These are phyloP conservation scores for Linanthus parryae DNA, from an alignment of 148 eudicot species.

Conservation along the genomic window DNA sequence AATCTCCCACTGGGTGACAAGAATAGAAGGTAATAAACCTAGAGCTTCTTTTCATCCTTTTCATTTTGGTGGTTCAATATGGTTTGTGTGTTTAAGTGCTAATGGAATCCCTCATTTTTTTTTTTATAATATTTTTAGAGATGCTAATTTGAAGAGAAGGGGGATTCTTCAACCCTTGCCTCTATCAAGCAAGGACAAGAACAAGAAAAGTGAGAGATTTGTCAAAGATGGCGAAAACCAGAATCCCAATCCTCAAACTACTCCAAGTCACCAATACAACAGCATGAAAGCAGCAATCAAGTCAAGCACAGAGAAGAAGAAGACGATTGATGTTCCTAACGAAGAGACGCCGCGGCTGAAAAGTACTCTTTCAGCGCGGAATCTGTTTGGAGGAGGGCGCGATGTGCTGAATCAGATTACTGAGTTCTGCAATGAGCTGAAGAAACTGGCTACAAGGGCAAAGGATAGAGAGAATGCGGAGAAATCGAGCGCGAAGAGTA, in stretches of 20 bases:
- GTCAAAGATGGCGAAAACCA: slow-evolving; percentile 62
- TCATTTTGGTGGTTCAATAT: neutral
- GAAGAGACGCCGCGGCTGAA: slow-evolving; percentile 38
- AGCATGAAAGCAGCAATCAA: slow-evolving; percentile 38
- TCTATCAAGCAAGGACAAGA: slow-evolving; percentile 14
- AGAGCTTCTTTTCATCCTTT: neutral
- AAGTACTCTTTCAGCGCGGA: slow-evolving; percentile 59
- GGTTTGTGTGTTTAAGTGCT: neutral
- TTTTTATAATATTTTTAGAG: slow-evolving; percentile 29
- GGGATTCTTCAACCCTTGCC: slow-evolving; percentile 26
- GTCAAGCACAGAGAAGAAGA: slow-evolving; percentile 47
- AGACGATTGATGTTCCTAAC: slow-evolving; percentile 12
- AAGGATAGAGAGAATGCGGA: slow-evolving; percentile 34
- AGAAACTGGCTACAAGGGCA: slow-evolving; percentile 47
- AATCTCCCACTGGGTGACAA: slow-evolving; percentile 50
- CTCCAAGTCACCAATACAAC: slow-evolving; percentile 33
- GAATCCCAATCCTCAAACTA: slow-evolving; percentile 58
- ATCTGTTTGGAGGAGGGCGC: slow-evolving; percentile 57
- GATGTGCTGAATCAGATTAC: slow-evolving; percentile 57
- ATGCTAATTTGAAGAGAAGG: slow-evolving; percentile 60
- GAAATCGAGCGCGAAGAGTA: slow-evolving; percentile 10
- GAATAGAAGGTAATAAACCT: slow-evolving; percentile 32
- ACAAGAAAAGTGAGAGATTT: slow-evolving; percentile 9
- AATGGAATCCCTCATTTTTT: neutral
- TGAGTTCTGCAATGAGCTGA: slow-evolving; percentile 73